Conservation (phyloP, 2,329 filamentous ascomycete species). For the Pochonia chlamydosporia region DNA sequence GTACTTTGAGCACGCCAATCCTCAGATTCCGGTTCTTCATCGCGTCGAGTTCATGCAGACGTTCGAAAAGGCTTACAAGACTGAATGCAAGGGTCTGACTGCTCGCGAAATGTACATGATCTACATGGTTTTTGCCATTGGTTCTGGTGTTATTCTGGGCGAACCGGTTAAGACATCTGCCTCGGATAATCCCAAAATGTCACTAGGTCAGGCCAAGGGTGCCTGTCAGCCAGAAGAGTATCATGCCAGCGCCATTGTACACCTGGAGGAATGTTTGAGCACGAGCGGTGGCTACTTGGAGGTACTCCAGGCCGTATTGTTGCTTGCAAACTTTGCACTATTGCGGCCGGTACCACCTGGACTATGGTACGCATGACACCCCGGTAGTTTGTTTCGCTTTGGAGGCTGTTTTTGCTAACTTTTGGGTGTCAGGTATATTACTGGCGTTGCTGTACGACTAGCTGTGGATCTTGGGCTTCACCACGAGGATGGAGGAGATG, state of each 20-base stretch:
- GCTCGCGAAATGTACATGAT: conserved; percentile 85
- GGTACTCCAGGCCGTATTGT: conserved; percentile 85
- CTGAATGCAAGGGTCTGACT: conserved; percentile 59
- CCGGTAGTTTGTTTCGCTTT: neutral
- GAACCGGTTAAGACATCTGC: conserved; percentile 47
- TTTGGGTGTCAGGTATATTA: conserved; percentile 62
- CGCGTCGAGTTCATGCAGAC: conserved; percentile 83
- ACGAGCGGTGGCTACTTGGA: conserved; percentile 85
- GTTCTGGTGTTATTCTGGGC: conserved; percentile 83
- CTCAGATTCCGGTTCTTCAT: conserved; percentile 90
- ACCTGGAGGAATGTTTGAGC: conserved; percentile 81
- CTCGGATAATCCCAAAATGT: conserved; percentile 22
- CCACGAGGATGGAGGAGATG: conserved; percentile 75
- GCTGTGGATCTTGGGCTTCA: conserved; percentile 90
- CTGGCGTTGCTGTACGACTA: conserved; percentile 84
- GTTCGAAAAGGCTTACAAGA: conserved; percentile 74
- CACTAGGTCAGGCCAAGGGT: conserved; percentile 23
- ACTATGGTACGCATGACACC: conserved; percentile 55
- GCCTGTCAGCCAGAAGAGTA: conserved; percentile 86
- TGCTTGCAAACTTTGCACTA: conserved; percentile 87
- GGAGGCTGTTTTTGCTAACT: neutral
- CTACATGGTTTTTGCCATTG: conserved; percentile 96
- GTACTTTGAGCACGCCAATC: conserved; percentile 95
- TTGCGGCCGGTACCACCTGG: conserved; percentile 87
- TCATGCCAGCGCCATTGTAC: conserved; percentile 87